Base-by-base conservation (phyloP, 768 basidiomycete genomes). In the Tephrocybe sp. region DNA sequence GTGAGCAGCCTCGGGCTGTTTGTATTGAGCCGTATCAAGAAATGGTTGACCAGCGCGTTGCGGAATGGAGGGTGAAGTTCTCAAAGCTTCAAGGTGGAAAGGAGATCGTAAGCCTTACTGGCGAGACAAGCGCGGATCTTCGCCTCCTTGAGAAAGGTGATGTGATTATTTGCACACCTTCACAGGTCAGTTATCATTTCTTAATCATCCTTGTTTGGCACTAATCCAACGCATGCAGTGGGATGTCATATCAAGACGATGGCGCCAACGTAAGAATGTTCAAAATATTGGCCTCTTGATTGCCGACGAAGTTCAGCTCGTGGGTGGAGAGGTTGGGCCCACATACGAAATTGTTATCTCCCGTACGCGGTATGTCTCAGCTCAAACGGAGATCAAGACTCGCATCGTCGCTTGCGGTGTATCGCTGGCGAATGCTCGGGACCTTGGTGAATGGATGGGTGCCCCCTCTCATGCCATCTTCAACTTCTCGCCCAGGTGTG, bases 1-100 rank as follows among this genome's bases (percentile, higher is more conserved):
- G 75, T 4, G 86, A 94, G 53, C 77, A 84, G 38, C 79, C 80
- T 16, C 76, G 94, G 15, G 94, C 94, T 0, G 92, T 97, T 2
- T 97, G 95, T 63, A 86, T 98, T 44, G 92, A 94, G 66, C 97
- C 97, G 0, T 97, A 90, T 65, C 94, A 94, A 59, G 97, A 98
- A 58, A 95, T 97, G 90, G 97, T 97, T 2, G 92, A 98, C 49
- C 77, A 83, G 57, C 80, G 94, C 3, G 90, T 94, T 0, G 70
- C 74, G 24, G 95, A 98, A 64, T 99, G 97, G 97, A 76, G 75
- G 43, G 73, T 73, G 48, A 97, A 94, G 69, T 97, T 98, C 53
- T 73, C 80, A 13, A 62, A 74, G 11, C 64, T 97, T 1, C 91
- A 94, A 60, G 92, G 90, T 9, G 91, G 93, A 23, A 98, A 98